A percentile compares a stretch with the other conserved stretches of the same genome.
phyloP scores from a whole-genome alignment of 2,329 filamentous ascomycete species.

The Neofusicoccum umdonicola region DNA sequence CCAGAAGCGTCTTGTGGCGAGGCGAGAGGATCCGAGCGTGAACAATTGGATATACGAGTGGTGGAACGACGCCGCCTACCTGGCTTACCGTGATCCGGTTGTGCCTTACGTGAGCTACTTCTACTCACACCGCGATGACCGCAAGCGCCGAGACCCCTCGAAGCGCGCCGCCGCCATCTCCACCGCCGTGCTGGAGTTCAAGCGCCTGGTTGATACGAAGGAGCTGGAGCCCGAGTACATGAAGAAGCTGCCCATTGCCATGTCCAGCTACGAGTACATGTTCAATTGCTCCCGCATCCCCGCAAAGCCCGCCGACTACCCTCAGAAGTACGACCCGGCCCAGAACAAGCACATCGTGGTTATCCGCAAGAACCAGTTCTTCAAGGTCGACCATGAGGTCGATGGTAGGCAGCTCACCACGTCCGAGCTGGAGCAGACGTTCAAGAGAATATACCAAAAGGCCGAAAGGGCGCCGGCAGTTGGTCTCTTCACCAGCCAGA shows the following conservation, averaged over 20 bases:
- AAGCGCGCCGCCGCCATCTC: slow-evolving; percentile 92
- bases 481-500: slow-evolving; percentile 83
- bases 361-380: slow-evolving; percentile 95
- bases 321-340: slow-evolving; percentile 71
- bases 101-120: slow-evolving; percentile 99
- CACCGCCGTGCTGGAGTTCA: slow-evolving; percentile 85
- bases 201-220: slow-evolving; percentile 80
- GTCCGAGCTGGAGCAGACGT: slow-evolving; percentile 85
- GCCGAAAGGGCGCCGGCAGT: slow-evolving; percentile 72
- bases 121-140: slow-evolving; percentile 96
- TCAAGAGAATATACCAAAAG: slow-evolving; percentile 76
- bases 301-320: slow-evolving; percentile 76
- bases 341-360: slow-evolving; percentile 86
- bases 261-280: slow-evolving; percentile 99
- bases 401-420: slow-evolving; percentile 83
- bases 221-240: slow-evolving; percentile 96
- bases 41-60: slow-evolving; percentile 97
- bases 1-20: slow-evolving; percentile 81
- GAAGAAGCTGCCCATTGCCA: slow-evolving; percentile 95
- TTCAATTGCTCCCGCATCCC: slow-evolving; percentile 91
- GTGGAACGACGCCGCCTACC: slow-evolving; percentile 96
- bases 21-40: slow-evolving; percentile 72
- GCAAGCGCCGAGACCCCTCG: slow-evolving; percentile 78
- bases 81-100: slow-evolving; percentile 89
- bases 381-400: slow-evolving; percentile 81